Conservation (phyloP, 2,329 filamentous ascomycete genomes). For the Alternaria triticimaculans region DNA sequence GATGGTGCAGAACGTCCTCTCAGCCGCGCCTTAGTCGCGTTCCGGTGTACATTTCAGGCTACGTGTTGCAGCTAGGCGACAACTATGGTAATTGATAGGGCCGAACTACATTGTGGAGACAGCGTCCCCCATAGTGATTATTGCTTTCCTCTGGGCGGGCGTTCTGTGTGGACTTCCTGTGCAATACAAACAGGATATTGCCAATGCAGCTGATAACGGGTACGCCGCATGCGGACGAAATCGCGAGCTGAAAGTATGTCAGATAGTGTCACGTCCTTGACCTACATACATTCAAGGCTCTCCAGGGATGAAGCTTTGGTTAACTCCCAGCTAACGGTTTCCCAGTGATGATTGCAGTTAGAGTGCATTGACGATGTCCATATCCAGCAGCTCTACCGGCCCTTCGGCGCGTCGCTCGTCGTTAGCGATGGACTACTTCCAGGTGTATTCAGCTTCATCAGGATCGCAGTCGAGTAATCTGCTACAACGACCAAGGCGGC, state of each 20-base stretch:
- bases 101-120: background rate
- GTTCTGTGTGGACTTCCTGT: slow-evolving; percentile 1
- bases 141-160: background rate
- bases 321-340: background rate
- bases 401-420: slow-evolving; percentile 8
- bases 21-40: slow-evolving; percentile 4
- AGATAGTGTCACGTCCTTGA: background rate
- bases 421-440: slow-evolving; percentile 4
- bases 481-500: slow-evolving; percentile 9
- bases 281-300: background rate
- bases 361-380: slow-evolving; percentile 10
- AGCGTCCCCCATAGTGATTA: background rate
- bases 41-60: slow-evolving; percentile 3
- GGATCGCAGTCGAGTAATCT: slow-evolving; percentile 8
- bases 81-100: slow-evolving; percentile 2
- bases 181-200: background rate
- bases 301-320: background rate
- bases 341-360: background rate
- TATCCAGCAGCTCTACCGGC: slow-evolving; percentile 1
- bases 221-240: background rate
- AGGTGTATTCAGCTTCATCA: slow-evolving; percentile 12
- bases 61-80: background rate
- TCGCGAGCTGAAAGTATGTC: background rate
- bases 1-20: background rate
- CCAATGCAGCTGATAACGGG: slow-evolving; percentile 6